Percentiles rank a stretch among this genome's conserved stretches.
phyloP scores from a whole-genome alignment of 2,329 filamentous ascomycete genomes.

The Dactylonectria macrodidyma region DNA sequence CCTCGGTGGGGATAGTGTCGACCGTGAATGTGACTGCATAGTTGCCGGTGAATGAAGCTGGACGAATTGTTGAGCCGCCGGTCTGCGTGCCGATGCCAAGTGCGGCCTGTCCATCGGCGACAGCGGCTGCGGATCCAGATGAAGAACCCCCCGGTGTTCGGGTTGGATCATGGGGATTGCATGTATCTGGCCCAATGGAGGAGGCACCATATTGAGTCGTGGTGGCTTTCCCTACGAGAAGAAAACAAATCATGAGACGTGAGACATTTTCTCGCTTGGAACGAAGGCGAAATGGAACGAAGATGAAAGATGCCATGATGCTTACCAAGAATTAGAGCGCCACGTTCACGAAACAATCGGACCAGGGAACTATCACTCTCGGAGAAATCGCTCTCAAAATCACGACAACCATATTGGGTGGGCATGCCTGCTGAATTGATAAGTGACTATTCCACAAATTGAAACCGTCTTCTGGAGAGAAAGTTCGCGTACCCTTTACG shows the following conservation, averaged over 20 bases:
- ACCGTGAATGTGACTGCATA: slow-evolving; percentile 78
- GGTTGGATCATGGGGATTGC: slow-evolving; percentile 74
- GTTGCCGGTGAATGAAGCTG: slow-evolving; percentile 75
- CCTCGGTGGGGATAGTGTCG: slow-evolving; percentile 74
- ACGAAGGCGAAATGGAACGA: slow-evolving; percentile 66
- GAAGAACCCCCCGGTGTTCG: slow-evolving; percentile 72
- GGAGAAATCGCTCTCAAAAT: no score
- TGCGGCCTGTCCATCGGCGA: slow-evolving; percentile 75
- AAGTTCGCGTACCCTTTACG: slow-evolving; percentile 63
- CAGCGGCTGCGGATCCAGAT: slow-evolving; percentile 76
- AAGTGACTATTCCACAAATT: slow-evolving; percentile 56
- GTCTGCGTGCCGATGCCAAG: slow-evolving; percentile 77
- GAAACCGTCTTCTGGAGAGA: no score
- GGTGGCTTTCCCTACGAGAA: slow-evolving; percentile 56
- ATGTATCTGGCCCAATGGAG: slow-evolving; percentile 64
- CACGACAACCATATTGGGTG: no score
- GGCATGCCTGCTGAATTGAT: no score
- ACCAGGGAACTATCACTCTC: no score
- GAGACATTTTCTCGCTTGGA: no score
- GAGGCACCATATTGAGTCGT: slow-evolving; percentile 76
- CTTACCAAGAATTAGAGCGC: no score
- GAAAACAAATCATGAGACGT: no score
- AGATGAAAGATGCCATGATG: slow-evolving; percentile 52
- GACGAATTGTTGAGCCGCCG: slow-evolving; percentile 74
- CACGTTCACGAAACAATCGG: no score